Percentiles rank a stretch among this genome's conserved stretches.
Evolutionary conservation across 2,329 filamentous ascomycete species (phyloP).

Genomic region (Cladophialophora yegresii): DNA sequence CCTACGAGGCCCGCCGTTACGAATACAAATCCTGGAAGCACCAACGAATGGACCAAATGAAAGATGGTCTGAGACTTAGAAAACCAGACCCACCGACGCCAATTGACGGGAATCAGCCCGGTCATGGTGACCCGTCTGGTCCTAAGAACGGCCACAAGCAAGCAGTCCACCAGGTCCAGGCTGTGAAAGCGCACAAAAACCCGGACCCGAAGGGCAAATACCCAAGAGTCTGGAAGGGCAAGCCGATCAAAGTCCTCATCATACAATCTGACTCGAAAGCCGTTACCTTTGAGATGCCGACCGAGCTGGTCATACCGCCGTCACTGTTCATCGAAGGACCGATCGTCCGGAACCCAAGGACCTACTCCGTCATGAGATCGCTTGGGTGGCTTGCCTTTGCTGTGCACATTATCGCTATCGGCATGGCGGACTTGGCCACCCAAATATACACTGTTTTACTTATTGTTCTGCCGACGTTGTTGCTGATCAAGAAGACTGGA

Average conservation of each 20-base stretch:
- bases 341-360: conserved; percentile 17
- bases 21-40: conserved; percentile 3
- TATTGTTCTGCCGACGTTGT: conserved; percentile 28
- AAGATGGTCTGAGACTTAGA: neutral
- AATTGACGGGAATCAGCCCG: neutral
- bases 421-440: conserved; percentile 26
- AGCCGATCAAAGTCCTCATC: conserved; percentile 25
- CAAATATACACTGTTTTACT: conserved; percentile 31
- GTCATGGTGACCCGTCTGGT: conserved; percentile 3
- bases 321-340: conserved; percentile 27
- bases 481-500: conserved; percentile 21
- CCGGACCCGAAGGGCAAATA: conserved; percentile 2
- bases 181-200: neutral
- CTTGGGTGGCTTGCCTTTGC: conserved; percentile 32
- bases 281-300: conserved; percentile 29
- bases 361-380: conserved; percentile 21
- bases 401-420: conserved; percentile 31
- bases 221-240: conserved; percentile 14
- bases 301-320: conserved; percentile 22
- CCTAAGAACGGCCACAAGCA: conserved; percentile 7
- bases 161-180: neutral
- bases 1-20: conserved; percentile 9
- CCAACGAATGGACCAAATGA: neutral
- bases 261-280: conserved; percentile 29
- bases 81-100: neutral